These are phyloP conservation scores for Epichloe typhina DNA, from an alignment of 2,329 filamentous ascomycete genomes.

Conservation along the genomic window DNA sequence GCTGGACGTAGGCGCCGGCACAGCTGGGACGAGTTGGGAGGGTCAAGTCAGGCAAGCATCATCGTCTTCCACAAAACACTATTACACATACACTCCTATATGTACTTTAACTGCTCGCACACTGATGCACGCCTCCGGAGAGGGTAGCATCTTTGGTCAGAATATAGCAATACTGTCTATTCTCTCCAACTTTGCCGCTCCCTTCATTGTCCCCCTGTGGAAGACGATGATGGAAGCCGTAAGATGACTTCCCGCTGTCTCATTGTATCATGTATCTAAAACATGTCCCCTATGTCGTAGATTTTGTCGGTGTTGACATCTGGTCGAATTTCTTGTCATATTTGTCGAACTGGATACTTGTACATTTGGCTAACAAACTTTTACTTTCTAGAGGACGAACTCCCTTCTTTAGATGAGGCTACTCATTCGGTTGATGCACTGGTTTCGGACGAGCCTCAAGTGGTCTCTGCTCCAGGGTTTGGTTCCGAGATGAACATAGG, in stretches of 20 bases:
- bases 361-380: conserved; percentile 26
- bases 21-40: conserved; percentile 7
- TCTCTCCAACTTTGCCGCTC: conserved; percentile 21
- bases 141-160: conserved; percentile 24
- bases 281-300: conserved; percentile 5
- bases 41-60: conserved; percentile 49
- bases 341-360: conserved; percentile 14
- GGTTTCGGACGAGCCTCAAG: conserved; percentile 43
- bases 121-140: conserved; percentile 16
- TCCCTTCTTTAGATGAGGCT: conserved; percentile 48
- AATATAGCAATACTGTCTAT: conserved; percentile 29
- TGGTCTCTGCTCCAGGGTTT: conserved; percentile 4
- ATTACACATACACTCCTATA: conserved; percentile 21
- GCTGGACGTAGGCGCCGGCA: conserved; percentile 1
- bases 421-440: conserved; percentile 53
- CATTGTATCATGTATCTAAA: conserved; percentile 7
- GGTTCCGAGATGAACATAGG: conserved; percentile 5
- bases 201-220: conserved; percentile 29
- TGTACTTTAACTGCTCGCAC: conserved; percentile 50
- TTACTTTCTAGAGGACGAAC: conserved; percentile 43
- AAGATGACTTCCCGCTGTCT: conserved; percentile 29
- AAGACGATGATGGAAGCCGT: conserved; percentile 51
- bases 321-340: conserved; percentile 16
- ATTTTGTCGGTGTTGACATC: conserved; percentile 6
- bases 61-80: conserved; percentile 48